Evolutionary conservation across 805 yeast species (phyloP).

Genomic region (Myxozyma lipomycoides): DNA sequence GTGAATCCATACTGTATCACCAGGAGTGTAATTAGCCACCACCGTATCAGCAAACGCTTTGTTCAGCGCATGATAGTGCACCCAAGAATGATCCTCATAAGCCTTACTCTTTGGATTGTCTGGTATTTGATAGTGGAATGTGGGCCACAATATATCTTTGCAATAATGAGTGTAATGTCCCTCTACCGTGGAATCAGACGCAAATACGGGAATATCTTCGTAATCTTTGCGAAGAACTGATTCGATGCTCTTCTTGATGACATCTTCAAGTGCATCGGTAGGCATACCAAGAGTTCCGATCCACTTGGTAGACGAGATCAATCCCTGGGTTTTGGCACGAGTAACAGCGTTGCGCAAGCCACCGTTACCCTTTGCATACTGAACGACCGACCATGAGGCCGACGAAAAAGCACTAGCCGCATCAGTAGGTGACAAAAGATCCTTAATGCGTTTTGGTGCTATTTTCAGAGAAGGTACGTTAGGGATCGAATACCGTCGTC

Average conservation of each 20-base stretch:
- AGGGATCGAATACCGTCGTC: constrained; percentile 13
- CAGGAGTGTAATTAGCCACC: constrained; percentile 57
- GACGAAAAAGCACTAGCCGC: constrained; percentile 15
- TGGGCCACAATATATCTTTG: constrained; percentile 95
- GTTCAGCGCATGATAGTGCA: constrained; percentile 69
- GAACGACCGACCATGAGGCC: constrained; percentile 65
- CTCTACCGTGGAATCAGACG: constrained; percentile 73
- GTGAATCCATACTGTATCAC: constrained; percentile 86
- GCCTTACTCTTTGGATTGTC: constrained; percentile 92
- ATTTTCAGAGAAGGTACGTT: constrained; percentile 14
- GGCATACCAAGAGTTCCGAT: constrained; percentile 93
- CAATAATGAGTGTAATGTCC: constrained; percentile 92
- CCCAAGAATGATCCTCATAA: constrained; percentile 94
- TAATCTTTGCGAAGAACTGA: constrained; percentile 30
- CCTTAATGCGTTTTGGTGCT: constrained; percentile 10
- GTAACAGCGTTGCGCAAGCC: constrained; percentile 81
- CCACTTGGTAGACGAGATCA: constrained; percentile 51
- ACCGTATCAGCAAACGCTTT: constrained; percentile 75
- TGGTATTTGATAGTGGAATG: constrained; percentile 88
- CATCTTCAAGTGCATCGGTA: constrained; percentile 67
- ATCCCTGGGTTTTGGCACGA: constrained; percentile 45
- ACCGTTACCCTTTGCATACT: constrained; percentile 75
- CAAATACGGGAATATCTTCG: constrained; percentile 51
- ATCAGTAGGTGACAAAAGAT: constrained; percentile 5
- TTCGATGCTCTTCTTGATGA: constrained; percentile 53